These are phyloP conservation scores for Fistulinella prunicolor DNA, from an alignment of 768 basidiomycete genomes.

Conservation along the genomic window DNA sequence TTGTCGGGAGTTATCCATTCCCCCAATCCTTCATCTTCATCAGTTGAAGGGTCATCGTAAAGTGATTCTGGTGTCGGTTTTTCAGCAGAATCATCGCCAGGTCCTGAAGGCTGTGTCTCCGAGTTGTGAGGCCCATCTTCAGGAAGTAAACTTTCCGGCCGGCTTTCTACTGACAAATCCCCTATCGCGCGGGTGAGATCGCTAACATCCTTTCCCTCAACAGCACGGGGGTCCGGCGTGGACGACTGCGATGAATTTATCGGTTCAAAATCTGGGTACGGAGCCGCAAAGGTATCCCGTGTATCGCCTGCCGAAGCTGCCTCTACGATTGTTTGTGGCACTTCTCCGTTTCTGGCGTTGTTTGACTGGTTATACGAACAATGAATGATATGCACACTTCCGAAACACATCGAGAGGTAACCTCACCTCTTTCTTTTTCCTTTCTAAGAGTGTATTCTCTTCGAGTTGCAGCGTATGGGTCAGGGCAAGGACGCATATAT, in stretches of 20 bases:
- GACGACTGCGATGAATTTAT: conserved; percentile 1
- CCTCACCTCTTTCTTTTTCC: conserved; percentile 30
- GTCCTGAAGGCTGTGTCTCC: conserved; percentile 22
- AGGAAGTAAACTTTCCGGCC: conserved; percentile 7
- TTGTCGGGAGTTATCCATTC: conserved; percentile 98
- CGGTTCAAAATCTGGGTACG: not conserved
- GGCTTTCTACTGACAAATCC: conserved; percentile 14
- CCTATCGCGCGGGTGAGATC: conserved; percentile 12
- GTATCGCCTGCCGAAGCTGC: conserved; percentile 1
- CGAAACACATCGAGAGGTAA: conserved; percentile 3
- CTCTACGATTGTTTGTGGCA: not conserved
- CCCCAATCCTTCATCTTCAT: conserved; percentile 79
- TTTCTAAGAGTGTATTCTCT: conserved; percentile 32
- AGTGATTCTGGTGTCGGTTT: conserved; percentile 35
- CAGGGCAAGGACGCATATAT: conserved; percentile 87
- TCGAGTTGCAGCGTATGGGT: conserved; percentile 73
- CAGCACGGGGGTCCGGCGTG: not conserved
- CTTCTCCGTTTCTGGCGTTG: not conserved
- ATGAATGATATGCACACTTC: not conserved
- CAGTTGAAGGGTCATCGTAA: conserved; percentile 74
- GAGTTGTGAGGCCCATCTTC: conserved; percentile 35
- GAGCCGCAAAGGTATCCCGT: too few species aligned
- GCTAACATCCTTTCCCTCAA: not conserved
- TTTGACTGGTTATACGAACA: conserved; percentile 8
- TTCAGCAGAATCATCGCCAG: conserved; percentile 1